Base-by-base conservation (phyloP, 2,329 filamentous ascomycete genomes). In the Clonostachys byssicola region DNA sequence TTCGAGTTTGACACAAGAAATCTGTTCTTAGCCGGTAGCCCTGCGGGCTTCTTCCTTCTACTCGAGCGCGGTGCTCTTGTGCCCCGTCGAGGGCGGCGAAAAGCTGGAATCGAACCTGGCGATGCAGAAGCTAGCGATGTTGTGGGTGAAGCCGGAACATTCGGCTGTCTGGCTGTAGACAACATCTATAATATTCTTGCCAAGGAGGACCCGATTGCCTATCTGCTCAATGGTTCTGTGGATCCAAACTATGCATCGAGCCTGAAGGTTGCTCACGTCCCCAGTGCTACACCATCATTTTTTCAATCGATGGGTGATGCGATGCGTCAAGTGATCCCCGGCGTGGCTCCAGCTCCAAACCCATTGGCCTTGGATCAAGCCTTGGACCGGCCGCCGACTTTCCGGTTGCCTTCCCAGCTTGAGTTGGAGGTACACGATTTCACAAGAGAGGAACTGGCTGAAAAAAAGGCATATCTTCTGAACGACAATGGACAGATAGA, bases 401-500 rank as follows among this genome's bases (percentile, higher is more conserved):
- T 67, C 43, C 75, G 79, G 39, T 70, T 82, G 36, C 79, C 77
- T 1, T 85, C 77, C 14, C 82, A 83, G 56, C 71, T 97, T n/a
- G 94, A 99, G 64, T 78, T 99, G 45, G 92, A 97, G 60, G 92
- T 92, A 0, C 94, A 97, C 61, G 88, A 99, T 63, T 99, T 99
- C 62, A 88, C 88, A 0, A 81, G 89, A 4, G 92, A 97, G 64
- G 92, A 96, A 58, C 81, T 95, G 46, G 92, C 92, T 0, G 94
- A 97, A 70, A 90, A 86, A 62, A 86, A 92, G 56, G 91, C 92
- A 53, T 86, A 84, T 51, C 65, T 96, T 8, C 79, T 99, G 5
- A 99, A 99, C 56, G 94, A 99, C 58, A 97, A 97, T 54, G 92
- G 92, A 0, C 94, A 99, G 67, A 85, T 99, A 39, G 94, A 99